Conservation (phyloP, 2,329 filamentous ascomycete species). For the Colletotrichum camelliae region DNA sequence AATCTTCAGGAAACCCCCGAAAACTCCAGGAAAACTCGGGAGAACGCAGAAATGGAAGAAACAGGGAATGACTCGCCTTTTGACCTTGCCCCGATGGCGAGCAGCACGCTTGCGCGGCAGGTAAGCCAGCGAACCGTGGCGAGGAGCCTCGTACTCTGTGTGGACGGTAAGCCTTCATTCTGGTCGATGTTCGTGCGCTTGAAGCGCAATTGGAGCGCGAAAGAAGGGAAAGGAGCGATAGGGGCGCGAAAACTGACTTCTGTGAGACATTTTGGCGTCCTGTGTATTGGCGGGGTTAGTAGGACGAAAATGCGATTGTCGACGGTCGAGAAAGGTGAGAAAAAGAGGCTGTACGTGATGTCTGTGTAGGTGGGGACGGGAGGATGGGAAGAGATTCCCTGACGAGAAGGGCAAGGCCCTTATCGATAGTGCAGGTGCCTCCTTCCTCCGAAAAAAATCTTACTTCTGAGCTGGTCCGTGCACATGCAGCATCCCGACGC, state of each 20-base stretch:
- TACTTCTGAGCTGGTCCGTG: neutral
- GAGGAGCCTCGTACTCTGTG: slow-evolving; percentile 77
- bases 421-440: neutral
- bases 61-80: slow-evolving; percentile 75
- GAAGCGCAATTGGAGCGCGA: neutral
- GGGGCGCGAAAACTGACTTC: neutral
- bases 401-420: neutral
- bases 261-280: neutral
- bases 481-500: neutral
- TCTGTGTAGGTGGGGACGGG: neutral
- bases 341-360: too few relatives aligned
- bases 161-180: neutral
- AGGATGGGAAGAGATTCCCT: neutral
- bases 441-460: neutral
- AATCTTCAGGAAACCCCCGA: too few relatives aligned
- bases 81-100: slow-evolving; percentile 96
- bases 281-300: neutral
- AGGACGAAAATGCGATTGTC: neutral
- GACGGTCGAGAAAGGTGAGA: neutral
- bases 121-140: slow-evolving; percentile 92
- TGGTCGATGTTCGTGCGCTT: slow-evolving; percentile 29
- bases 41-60: neutral
- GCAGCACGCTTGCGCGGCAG: slow-evolving; percentile 90
- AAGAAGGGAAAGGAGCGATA: rapidly evolving
- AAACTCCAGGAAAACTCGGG: too few relatives aligned